Percentiles rank a stretch among this genome's conserved stretches.
Conservation (phyloP, 2,329 filamentous ascomycete species). For the Rugonectria rugulosa region DNA sequence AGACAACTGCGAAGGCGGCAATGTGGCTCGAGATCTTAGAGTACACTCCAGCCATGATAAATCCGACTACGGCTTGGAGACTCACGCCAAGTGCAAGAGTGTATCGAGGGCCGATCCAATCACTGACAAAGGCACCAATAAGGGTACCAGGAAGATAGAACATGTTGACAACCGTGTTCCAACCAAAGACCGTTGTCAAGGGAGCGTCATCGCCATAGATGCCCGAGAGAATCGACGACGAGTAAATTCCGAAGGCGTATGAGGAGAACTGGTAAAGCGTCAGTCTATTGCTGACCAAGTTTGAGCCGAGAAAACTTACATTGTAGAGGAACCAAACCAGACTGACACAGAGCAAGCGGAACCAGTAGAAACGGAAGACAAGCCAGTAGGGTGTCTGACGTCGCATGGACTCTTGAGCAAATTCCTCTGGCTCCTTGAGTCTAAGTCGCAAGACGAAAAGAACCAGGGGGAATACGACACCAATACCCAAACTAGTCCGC, state of each 20-base stretch:
- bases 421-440: constrained; percentile 81
- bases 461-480: constrained; percentile 77
- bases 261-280: constrained; percentile 66
- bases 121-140: constrained; percentile 77
- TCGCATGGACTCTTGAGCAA: constrained; percentile 73
- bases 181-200: constrained; percentile 82
- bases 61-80: constrained; percentile 80
- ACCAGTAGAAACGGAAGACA: constrained; percentile 74
- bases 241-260: constrained; percentile 89
- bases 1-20: constrained; percentile 48
- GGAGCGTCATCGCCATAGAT: constrained; percentile 66
- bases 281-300: neutral
- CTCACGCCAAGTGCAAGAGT: constrained; percentile 75
- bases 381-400: constrained; percentile 63
- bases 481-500: constrained; percentile 82
- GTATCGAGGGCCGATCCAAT: constrained; percentile 80
- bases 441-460: constrained; percentile 76
- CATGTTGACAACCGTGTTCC: constrained; percentile 86
- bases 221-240: constrained; percentile 73
- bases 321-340: constrained; percentile 88
- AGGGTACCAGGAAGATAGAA: constrained; percentile 89
- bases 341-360: constrained; percentile 72
- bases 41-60: constrained; percentile 88
- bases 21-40: constrained; percentile 65
- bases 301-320: constrained; percentile 48